Percentiles rank a stretch among this genome's conserved stretches.
Conservation (phyloP, 495 filamentous ascomycete species). For the Bacidia rubella region DNA sequence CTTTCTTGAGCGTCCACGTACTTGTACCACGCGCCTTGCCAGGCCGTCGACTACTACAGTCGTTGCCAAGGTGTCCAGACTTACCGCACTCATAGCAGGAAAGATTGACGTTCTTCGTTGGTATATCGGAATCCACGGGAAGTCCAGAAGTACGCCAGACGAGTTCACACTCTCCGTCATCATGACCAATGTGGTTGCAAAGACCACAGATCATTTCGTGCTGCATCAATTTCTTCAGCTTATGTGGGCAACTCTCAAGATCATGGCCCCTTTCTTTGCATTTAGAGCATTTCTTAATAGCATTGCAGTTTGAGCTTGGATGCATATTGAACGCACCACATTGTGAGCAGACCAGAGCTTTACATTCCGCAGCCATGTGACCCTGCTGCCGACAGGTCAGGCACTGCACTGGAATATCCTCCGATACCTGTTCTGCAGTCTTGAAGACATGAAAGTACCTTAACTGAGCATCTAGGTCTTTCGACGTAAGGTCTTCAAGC, state of each 20-base stretch:
- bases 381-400: slow-evolving; percentile 35
- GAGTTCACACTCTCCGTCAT: slow-evolving; percentile 31
- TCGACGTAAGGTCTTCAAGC: slow-evolving; percentile 30
- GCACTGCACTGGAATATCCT: slow-evolving; percentile 46
- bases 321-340: slow-evolving; percentile 16
- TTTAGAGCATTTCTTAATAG: slow-evolving; percentile 29
- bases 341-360: slow-evolving; percentile 17
- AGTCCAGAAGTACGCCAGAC: slow-evolving; percentile 25
- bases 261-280: slow-evolving; percentile 36
- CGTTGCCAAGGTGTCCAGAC: slow-evolving; percentile 32
- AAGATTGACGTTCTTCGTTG: slow-evolving; percentile 19
- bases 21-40: slow-evolving; percentile 17
- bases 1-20: slow-evolving; percentile 9
- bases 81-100: slow-evolving; percentile 38
- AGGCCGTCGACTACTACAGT: slow-evolving; percentile 28
- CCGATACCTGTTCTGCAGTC: slow-evolving; percentile 46
- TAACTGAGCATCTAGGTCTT: slow-evolving; percentile 31
- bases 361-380: slow-evolving; percentile 34
- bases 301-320: slow-evolving; percentile 23
- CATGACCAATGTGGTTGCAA: slow-evolving; percentile 29
- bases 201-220: slow-evolving; percentile 30
- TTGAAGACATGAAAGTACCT: slow-evolving; percentile 40
- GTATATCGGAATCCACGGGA: slow-evolving; percentile 20
- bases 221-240: slow-evolving; percentile 24
- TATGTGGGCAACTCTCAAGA: slow-evolving; percentile 25